phyloP scores from a whole-genome alignment of 2,329 filamentous ascomycete species.

The Monilinia fructigena region DNA sequence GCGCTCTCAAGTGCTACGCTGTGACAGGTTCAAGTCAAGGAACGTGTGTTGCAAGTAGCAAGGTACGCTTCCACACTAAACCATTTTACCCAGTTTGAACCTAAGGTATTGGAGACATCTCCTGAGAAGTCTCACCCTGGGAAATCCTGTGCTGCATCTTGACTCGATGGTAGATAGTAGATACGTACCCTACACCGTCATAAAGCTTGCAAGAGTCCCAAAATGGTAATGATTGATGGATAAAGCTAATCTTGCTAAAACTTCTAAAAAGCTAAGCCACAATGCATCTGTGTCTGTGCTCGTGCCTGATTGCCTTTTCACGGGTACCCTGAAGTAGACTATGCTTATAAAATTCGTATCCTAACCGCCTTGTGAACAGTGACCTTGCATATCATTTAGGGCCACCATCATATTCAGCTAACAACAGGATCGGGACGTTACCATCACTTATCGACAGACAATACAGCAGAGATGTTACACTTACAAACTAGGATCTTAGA shows the following conservation, averaged over 20 bases:
- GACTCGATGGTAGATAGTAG: conserved; percentile 10
- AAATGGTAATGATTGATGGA: conserved; percentile 2
- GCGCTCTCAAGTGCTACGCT: conserved; percentile 15
- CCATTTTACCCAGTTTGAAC: conserved; percentile 4
- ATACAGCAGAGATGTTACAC: neutral
- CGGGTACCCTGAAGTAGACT: conserved; percentile 1
- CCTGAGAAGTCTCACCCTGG: neutral
- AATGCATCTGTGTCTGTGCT: conserved; percentile 12
- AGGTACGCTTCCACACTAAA: conserved; percentile 14
- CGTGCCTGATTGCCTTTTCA: conserved; percentile 13
- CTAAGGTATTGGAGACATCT: conserved; percentile 4
- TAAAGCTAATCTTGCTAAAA: conserved; percentile 3
- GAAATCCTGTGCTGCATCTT: conserved; percentile 13
- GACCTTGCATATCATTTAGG: conserved; percentile 10
- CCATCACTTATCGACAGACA: neutral
- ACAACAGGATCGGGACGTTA: neutral
- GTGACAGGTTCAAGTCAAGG: conserved; percentile 2
- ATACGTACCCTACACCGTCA: conserved; percentile 20
- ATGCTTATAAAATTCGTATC: conserved; percentile 9
- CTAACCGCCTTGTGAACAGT: conserved; percentile 20
- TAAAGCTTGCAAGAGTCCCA: neutral
- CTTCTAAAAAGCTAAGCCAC: conserved; percentile 21
- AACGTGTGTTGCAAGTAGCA: conserved; percentile 8
- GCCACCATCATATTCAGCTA: neutral
- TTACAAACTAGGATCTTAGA: neutral